Evolutionary conservation across 1,139 yeast species (phyloP), one percentile per base, ranked within the genome.

Genomic region (Scheffersomyces titani): DNA sequence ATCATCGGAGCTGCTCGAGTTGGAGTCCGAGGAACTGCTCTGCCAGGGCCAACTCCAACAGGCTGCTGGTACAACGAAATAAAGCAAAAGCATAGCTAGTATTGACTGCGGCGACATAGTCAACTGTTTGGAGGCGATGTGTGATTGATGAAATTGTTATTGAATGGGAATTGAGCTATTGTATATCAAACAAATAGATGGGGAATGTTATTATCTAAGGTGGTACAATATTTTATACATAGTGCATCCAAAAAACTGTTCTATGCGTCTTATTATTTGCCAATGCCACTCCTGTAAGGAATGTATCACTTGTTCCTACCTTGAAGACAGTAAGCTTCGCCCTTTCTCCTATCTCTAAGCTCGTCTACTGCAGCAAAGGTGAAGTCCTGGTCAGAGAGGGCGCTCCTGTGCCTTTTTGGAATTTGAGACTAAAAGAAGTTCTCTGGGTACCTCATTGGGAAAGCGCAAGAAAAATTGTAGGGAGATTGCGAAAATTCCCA

Each of bases 1-100:
- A 48, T 59, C 52, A 3, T 53, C 51, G 13, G 57, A 51, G 40
- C 40, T 30, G 40, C 44, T 36, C 1, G 58, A 51, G 11, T 51
- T 19, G 22, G 59, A 52, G 13, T 52, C 24, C n/a, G 51, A 19
- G 40, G 40, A 30, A n/a, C 50, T 48, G 19, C 44, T 22, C 19
- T 46, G 24, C 49, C 49, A 46, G 49, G 49, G 49, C 49, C 49
- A 46, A 11, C 13, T 30, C 40, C 40, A 30, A 30, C 16, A 47
- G 44, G 49, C 21, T 19, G 36, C 30, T 19, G 48, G n/a, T 40
- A 44, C 18, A 16, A 20, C 19, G 13, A 13, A n/a, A 7, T 7
- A 22, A n/a, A 19, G 47, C 22, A 36, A 16, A 46, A 19, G 30
- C 2, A 47, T 48, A 5, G 50, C 56, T 44, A 47, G 45, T 18